Conservation (phyloP, 148 eudicot species). For the Heliosperma pusillum region DNA sequence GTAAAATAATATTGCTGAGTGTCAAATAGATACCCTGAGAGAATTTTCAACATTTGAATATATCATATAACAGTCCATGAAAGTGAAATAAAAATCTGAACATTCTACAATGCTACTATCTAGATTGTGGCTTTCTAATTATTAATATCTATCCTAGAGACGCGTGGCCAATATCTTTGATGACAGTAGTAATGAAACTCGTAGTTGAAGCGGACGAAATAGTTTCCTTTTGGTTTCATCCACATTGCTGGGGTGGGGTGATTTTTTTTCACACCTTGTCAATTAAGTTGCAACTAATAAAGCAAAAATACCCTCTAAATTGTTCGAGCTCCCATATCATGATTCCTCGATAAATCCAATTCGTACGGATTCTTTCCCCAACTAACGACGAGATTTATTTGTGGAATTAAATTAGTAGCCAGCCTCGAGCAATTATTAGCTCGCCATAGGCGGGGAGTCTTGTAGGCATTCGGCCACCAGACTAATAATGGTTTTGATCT, state of each 20-base stretch:
- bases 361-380: too few species aligned
- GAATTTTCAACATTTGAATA: background rate
- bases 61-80: background rate
- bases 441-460: too few species aligned
- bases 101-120: background rate
- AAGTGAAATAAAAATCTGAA: background rate
- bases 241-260: background rate
- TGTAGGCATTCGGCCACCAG: too few species aligned
- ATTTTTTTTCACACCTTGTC: background rate
- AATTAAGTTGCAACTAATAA: too few species aligned
- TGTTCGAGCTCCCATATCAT: too few species aligned
- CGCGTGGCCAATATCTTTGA: background rate
- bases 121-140: background rate
- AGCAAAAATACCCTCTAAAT: too few species aligned
- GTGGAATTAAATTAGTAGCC: too few species aligned
- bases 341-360: too few species aligned
- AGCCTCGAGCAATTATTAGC: too few species aligned
- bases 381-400: too few species aligned
- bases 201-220: background rate
- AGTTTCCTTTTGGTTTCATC: conserved; percentile 3
- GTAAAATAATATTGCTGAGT: background rate
- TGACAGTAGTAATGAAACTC: background rate
- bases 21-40: background rate
- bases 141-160: background rate
- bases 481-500: too few species aligned